phyloP scores from a whole-genome alignment of 2,329 filamentous ascomycete genomes.

The Myriosclerotinia duriaeana region DNA sequence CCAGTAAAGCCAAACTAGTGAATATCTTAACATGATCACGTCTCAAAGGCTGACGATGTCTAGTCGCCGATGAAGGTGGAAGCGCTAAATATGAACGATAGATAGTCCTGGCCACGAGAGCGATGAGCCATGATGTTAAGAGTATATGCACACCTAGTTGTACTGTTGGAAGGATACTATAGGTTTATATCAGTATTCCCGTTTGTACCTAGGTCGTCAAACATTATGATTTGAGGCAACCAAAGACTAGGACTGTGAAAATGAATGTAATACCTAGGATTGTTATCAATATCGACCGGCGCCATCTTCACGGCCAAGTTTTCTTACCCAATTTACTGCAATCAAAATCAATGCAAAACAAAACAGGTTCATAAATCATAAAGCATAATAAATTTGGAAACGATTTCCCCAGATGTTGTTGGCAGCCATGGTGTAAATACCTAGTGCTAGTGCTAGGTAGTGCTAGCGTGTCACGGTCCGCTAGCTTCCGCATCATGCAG shows the following conservation, averaged over 20 bases:
- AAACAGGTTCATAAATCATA: neutral
- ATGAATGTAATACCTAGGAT: conserved; percentile 21
- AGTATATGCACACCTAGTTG: conserved; percentile 29
- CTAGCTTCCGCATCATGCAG: conserved; percentile 13
- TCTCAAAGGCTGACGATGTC: conserved; percentile 39
- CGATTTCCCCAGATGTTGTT: neutral
- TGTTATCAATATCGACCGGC: conserved; percentile 20
- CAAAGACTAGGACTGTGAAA: neutral
- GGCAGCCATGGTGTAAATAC: too few relatives aligned
- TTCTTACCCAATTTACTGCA: neutral
- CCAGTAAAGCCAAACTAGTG: conserved; percentile 47
- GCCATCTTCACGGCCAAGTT: conserved; percentile 17
- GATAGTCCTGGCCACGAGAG: conserved; percentile 33
- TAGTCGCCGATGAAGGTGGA: conserved; percentile 43
- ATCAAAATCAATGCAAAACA: neutral
- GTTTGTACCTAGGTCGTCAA: conserved; percentile 2
- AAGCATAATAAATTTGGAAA: neutral
- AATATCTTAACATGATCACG: conserved; percentile 43
- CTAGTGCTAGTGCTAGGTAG: conserved; percentile 14
- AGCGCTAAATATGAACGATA: conserved; percentile 39
- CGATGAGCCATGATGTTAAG: conserved; percentile 29
- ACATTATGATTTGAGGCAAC: conserved; percentile 11
- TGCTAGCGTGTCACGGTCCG: neutral
- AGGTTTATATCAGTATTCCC: conserved; percentile 9
- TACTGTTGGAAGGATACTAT: conserved; percentile 27